Evolutionary conservation across 352 stramenopile species (phyloP).

Genomic region (Pythium coloratum): DNA sequence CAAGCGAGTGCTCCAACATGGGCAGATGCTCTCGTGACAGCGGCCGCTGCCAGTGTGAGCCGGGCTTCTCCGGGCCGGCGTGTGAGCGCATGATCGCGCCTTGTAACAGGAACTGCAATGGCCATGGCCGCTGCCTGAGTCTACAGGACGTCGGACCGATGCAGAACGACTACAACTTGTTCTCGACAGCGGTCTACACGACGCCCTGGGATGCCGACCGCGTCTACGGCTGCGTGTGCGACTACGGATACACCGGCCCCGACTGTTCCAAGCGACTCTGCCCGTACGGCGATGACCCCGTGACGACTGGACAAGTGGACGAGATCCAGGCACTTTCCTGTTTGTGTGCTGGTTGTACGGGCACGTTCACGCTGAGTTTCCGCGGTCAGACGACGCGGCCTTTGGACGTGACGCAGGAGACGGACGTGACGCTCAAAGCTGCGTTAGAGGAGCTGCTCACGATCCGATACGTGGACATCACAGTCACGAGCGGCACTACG

Average conservation of each 20-base stretch:
- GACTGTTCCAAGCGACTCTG: conserved; percentile 87
- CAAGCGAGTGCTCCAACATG: conserved; percentile 67
- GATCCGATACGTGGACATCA: conserved; percentile 49
- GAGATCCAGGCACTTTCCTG: conserved; percentile 84
- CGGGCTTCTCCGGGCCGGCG: conserved; percentile 63
- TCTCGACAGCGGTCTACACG: conserved; percentile 56
- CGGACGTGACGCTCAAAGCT: conserved; percentile 38
- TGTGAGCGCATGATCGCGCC: conserved; percentile 59
- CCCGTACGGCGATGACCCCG: conserved; percentile 84
- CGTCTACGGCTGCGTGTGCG: conserved; percentile 88
- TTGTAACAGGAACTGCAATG: conserved; percentile 85
- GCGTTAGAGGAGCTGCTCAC: conserved; percentile 54
- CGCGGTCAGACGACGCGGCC: conserved; percentile 49
- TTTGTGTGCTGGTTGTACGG: conserved; percentile 48
- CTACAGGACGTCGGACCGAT: conserved; percentile 55
- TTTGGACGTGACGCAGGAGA: conserved; percentile 44
- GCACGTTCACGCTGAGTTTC: conserved; percentile 67
- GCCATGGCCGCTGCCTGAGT: conserved; percentile 87
- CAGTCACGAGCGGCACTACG: conserved; percentile 39
- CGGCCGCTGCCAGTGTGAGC: conserved; percentile 81
- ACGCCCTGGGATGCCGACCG: conserved; percentile 83
- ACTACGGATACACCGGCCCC: conserved; percentile 85
- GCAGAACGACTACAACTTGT: conserved; percentile 64
- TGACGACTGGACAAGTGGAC: conserved; percentile 67
- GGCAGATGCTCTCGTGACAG: conserved; percentile 75